Evolutionary conservation across 2,329 filamentous ascomycete species (phyloP).

Genomic region (Cryphonectria parasitica): DNA sequence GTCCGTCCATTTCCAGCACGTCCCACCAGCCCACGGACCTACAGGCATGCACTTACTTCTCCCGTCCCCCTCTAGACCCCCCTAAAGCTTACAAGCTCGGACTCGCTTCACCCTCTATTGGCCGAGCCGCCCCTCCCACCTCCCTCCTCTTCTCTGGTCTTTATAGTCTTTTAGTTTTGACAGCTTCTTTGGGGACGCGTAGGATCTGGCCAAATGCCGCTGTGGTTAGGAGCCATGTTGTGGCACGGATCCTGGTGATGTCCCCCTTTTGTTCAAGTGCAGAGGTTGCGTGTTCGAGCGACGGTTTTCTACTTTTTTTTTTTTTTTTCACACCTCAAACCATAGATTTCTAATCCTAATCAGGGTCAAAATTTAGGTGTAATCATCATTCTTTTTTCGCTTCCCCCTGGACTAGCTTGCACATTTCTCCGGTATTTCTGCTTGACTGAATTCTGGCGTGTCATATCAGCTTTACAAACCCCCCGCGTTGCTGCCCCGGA

Average conservation of each 20-base stretch:
- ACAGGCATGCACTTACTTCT: neutral
- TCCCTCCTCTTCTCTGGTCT: neutral
- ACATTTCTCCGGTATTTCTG: neutral
- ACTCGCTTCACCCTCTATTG: neutral
- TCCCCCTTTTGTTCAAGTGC: constrained; percentile 1
- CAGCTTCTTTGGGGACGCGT: neutral
- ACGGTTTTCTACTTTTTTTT: too few species aligned
- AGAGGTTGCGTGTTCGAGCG: constrained; percentile 10
- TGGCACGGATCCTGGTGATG: constrained; percentile 14
- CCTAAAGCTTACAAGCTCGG: neutral
- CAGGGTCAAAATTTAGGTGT: too few species aligned
- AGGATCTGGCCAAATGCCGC: constrained; percentile 8
- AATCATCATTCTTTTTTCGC: too few species aligned
- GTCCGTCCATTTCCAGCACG: neutral
- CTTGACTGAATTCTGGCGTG: neutral
- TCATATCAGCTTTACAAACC: neutral
- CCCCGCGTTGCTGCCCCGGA: neutral
- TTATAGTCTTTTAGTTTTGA: constrained; percentile 9
- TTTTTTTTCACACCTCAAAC: neutral
- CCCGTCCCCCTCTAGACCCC: neutral
- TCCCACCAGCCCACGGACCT: neutral
- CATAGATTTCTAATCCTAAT: too few species aligned
- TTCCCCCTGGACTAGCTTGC: neutral
- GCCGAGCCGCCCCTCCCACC: neutral
- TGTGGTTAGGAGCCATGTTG: constrained; percentile 15